phyloP scores from a whole-genome alignment of 352 stramenopile species.

The Elongisporangium prolatum region DNA sequence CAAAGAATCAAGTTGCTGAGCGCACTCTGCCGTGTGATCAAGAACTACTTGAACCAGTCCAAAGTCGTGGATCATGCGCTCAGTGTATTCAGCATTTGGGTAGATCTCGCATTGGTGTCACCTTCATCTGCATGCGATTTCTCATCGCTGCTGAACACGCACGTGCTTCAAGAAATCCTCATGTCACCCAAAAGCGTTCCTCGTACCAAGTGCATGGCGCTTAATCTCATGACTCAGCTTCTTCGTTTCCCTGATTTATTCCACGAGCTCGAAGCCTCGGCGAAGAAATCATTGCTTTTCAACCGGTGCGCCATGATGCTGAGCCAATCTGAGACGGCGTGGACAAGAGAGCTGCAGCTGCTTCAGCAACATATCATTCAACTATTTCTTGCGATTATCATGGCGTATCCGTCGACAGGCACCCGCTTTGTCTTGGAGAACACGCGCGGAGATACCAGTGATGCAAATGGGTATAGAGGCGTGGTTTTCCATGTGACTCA shows the following conservation, averaged over 20 bases:
- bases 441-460: slow-evolving; percentile 40
- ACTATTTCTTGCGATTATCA: slow-evolving; percentile 46
- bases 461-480: slow-evolving; percentile 47
- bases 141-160: slow-evolving; percentile 34
- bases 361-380: slow-evolving; percentile 59
- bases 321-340: slow-evolving; percentile 4
- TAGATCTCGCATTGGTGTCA: slow-evolving; percentile 23
- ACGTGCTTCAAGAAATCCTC: slow-evolving; percentile 48
- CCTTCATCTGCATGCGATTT: slow-evolving; percentile 25
- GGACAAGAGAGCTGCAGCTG: slow-evolving; percentile 16
- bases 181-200: slow-evolving; percentile 31
- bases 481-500: slow-evolving; percentile 62
- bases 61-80: slow-evolving; percentile 36
- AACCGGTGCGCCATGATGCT: slow-evolving; percentile 72
- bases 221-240: slow-evolving; percentile 34
- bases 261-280: slow-evolving; percentile 26
- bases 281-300: slow-evolving; percentile 59
- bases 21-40: slow-evolving; percentile 44
- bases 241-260: slow-evolving; percentile 40
- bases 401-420: slow-evolving; percentile 51
- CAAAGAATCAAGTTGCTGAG: slow-evolving; percentile 34
- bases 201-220: slow-evolving; percentile 27
- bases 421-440: slow-evolving; percentile 69
- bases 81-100: slow-evolving; percentile 37
- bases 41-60: slow-evolving; percentile 41